Evolutionary conservation across 169 alveolate genomes (phyloP).

Genomic region (Cryptosporidium viatorum): DNA sequence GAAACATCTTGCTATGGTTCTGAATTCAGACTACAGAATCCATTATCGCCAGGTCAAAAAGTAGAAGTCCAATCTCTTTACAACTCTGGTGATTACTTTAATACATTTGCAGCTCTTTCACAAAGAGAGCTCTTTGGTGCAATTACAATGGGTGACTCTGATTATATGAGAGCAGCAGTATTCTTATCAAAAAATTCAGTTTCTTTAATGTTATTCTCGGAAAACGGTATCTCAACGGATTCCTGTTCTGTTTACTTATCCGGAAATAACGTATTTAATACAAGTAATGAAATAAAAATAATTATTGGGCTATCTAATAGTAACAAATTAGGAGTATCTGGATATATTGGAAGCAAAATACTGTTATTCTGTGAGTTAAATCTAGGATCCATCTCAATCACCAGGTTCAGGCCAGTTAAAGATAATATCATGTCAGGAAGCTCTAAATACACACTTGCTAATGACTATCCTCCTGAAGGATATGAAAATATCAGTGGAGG

Average conservation of each 20-base stretch:
- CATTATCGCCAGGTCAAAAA: constrained; percentile 53
- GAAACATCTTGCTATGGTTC: constrained; percentile 41
- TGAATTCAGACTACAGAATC: constrained; percentile 40
- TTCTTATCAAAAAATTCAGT: constrained; percentile 32
- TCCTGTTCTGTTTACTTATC: constrained; percentile 38
- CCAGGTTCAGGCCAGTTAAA: constrained; percentile 16
- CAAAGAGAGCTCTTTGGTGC: constrained; percentile 33
- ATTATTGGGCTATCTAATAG: constrained; percentile 20
- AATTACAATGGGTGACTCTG: constrained; percentile 49
- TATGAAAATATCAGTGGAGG: constrained; percentile 61
- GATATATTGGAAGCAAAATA: not conserved
- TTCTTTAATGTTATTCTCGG: constrained; percentile 11
- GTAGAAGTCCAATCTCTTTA: constrained; percentile 1
- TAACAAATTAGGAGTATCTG: constrained; percentile 59
- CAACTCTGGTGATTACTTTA: not conserved
- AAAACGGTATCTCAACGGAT: constrained; percentile 14
- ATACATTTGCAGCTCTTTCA: not conserved
- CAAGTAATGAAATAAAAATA: not conserved
- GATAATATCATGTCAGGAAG: not conserved
- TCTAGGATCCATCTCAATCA: not conserved
- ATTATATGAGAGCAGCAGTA: constrained; percentile 32
- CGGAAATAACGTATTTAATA: not conserved
- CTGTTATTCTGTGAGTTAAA: not conserved
- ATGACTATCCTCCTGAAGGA: constrained; percentile 62
- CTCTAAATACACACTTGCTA: not conserved